Evolutionary conservation across 2,329 filamentous ascomycete species (phyloP).

Genomic region (Penicillium sumatraense): DNA sequence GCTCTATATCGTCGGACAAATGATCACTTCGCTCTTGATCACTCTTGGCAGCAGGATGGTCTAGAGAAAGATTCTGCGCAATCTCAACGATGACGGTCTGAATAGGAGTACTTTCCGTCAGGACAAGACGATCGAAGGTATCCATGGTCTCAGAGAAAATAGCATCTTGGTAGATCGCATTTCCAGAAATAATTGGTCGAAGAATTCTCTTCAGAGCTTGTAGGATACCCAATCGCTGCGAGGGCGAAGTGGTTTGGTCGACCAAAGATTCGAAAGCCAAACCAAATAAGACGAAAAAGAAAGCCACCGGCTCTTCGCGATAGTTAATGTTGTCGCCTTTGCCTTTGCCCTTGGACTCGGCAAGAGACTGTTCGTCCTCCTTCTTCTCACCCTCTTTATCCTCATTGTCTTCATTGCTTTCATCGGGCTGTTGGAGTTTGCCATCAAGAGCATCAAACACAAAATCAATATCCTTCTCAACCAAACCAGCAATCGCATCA

Average conservation of each 20-base stretch:
- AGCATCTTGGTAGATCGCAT: constrained; percentile 93
- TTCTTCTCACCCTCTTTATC: constrained; percentile 25
- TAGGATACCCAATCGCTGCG: constrained; percentile 86
- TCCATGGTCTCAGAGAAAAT: constrained; percentile 98
- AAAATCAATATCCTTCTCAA: constrained; percentile 96
- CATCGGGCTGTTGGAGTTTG: constrained; percentile 56
- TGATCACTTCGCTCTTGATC: constrained; percentile 71
- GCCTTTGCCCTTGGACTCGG: constrained; percentile 56
- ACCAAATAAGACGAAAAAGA: constrained; percentile 98
- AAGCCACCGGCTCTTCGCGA: constrained; percentile 94
- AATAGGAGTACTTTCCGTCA: constrained; percentile 87
- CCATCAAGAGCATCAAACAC: constrained; percentile 96
- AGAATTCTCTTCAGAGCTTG: constrained; percentile 93
- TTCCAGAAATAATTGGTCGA: constrained; percentile 89
- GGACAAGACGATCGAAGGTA: constrained; percentile 84
- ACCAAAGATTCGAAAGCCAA: constrained; percentile 95
- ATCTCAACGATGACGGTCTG: constrained; percentile 95
- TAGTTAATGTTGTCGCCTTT: constrained; percentile 88
- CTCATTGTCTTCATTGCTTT: constrained; percentile 6
- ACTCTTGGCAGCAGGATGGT: constrained; percentile 84
- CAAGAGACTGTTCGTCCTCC: constrained; percentile 23
- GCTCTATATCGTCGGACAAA: constrained; percentile 94
- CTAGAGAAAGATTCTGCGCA: constrained; percentile 83
- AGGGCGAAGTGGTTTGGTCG: constrained; percentile 72
- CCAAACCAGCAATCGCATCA: constrained; percentile 94